Base-by-base conservation (phyloP, 805 yeast genomes). In the Candida koratica region DNA sequence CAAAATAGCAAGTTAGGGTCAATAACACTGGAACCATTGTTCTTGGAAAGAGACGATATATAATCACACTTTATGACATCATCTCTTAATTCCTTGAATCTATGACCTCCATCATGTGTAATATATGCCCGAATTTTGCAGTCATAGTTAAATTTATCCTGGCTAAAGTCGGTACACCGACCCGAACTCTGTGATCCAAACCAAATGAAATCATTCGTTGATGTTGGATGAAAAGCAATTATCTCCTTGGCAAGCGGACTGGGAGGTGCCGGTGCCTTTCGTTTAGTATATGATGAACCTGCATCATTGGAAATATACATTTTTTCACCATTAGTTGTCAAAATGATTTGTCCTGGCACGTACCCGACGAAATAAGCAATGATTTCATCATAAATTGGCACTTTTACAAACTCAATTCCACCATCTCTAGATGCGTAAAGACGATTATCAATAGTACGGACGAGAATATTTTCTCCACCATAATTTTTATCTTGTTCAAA, bases 231-330 rank as follows among this genome's bases (percentile, higher is more conserved):
- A 66, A 87, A 89, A 9, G 77, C 63, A 25, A 88, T 51, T 1
- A 75, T 69, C 27, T 64, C 45, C 19, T 50, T 47, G 4, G 58
- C 58, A 23, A 42, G 33, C 24, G 58, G 58, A 39, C 65, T 58
- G 11, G 79, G 67, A 13, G 67, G 61, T 14, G 74, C 57, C 2
- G 90, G 90, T 6, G 77, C 64, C 5, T 62, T 53, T 25, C 70
- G 50, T 24, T 59, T 57, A 6, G 50, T 44, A 49, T 84, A 86
- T 1, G 69, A 55, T 38, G 51, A 60, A 11, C 84, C 97, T 17
- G 95, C 78, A 55, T 89, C 83, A 3, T 55, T 49, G 1, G 96
- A 81, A 15, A 67, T 53, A 48, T 73, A 81, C 11, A 89, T 60
- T 19, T 59, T 60, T 7, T 71, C 68, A 6, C 61, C 48, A 2